Conservation (phyloP, 306 rosid genomes). For the Gastrolobium villosum region DNA sequence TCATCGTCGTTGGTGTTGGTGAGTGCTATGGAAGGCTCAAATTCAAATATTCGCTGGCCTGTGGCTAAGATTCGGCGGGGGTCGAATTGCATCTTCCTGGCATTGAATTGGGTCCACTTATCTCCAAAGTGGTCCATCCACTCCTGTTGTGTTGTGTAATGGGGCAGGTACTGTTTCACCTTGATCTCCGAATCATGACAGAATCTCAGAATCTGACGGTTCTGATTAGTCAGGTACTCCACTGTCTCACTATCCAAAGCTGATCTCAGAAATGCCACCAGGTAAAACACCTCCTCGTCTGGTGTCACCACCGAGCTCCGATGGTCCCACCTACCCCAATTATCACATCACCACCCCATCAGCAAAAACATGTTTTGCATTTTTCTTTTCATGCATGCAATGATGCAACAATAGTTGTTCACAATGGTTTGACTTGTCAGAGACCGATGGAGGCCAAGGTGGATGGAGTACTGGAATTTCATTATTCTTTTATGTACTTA, state of each 20-base stretch:
- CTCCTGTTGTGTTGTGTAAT: conserved; percentile 72
- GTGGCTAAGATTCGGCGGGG: conserved; percentile 87
- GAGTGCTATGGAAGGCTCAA: conserved; percentile 54
- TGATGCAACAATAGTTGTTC: conserved; percentile 42
- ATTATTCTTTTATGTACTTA: too few species aligned
- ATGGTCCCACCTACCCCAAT: conserved; percentile 77
- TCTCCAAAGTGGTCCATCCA: conserved; percentile 94
- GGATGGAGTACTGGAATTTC: too few species aligned
- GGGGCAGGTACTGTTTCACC: conserved; percentile 93
- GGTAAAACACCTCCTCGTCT: conserved; percentile 87
- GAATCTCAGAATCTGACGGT: conserved; percentile 79
- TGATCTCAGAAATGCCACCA: conserved; percentile 91
- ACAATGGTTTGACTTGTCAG: conserved; percentile 47
- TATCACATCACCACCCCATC: conserved; percentile 33
- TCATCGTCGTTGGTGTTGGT: conserved; percentile 10
- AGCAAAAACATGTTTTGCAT: conserved; percentile 34
- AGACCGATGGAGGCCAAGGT: background rate
- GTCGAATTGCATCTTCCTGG: conserved; percentile 77
- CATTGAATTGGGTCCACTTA: conserved; percentile 78
- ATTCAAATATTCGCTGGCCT: conserved; percentile 82
- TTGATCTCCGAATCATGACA: conserved; percentile 70
- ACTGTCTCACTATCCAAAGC: conserved; percentile 74
- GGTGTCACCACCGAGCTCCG: conserved; percentile 88
- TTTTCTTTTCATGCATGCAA: conserved; percentile 35
- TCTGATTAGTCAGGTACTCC: conserved; percentile 75